Conservation (phyloP, 768 basidiomycete species). For the Cyathus striatus region DNA sequence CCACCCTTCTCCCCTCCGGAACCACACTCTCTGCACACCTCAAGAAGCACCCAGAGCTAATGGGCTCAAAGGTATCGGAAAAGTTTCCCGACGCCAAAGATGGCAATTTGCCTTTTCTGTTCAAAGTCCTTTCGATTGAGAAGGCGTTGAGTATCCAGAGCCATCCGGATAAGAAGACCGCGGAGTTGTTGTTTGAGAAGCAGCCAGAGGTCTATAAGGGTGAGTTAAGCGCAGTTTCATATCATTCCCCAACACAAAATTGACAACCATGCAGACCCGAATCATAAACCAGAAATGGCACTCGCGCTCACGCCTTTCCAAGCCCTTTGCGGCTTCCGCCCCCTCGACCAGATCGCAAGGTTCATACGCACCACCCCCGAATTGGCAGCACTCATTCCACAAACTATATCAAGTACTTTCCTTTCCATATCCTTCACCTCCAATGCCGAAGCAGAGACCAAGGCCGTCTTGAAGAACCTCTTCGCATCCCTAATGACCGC, state of each 20-base stretch:
- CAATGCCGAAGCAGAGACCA: slow-evolving; percentile 42
- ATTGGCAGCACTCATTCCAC: slow-evolving; percentile 65
- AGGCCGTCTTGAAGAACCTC: slow-evolving; percentile 62
- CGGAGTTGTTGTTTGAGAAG: slow-evolving; percentile 58
- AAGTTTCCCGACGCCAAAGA: slow-evolving; percentile 49
- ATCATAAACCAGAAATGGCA: slow-evolving; percentile 99
- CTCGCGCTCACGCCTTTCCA: slow-evolving; percentile 87
- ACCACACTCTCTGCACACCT: slow-evolving; percentile 56
- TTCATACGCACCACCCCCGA: slow-evolving; percentile 72
- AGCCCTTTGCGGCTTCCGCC: slow-evolving; percentile 91
- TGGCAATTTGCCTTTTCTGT: slow-evolving; percentile 84
- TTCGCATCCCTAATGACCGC: slow-evolving; percentile 87
- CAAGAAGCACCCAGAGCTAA: slow-evolving; percentile 57
- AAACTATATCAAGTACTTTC: slow-evolving; percentile 47
- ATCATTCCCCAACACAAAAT: not conserved
- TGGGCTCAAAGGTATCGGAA: slow-evolving; percentile 53
- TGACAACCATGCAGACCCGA: slow-evolving; percentile 56
- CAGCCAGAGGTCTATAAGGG: slow-evolving; percentile 91
- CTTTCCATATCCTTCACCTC: slow-evolving; percentile 34
- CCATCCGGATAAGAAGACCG: slow-evolving; percentile 85
- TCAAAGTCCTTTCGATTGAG: slow-evolving; percentile 87
- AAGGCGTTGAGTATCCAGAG: slow-evolving; percentile 91
- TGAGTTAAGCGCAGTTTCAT: slow-evolving; percentile 22
- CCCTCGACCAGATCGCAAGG: slow-evolving; percentile 63
- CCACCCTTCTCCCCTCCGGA: slow-evolving; percentile 28